Evolutionary conservation across 495 filamentous ascomycete genomes (phyloP), one percentile per base, ranked within the genome.

Genomic region (Penicillium arizonense): DNA sequence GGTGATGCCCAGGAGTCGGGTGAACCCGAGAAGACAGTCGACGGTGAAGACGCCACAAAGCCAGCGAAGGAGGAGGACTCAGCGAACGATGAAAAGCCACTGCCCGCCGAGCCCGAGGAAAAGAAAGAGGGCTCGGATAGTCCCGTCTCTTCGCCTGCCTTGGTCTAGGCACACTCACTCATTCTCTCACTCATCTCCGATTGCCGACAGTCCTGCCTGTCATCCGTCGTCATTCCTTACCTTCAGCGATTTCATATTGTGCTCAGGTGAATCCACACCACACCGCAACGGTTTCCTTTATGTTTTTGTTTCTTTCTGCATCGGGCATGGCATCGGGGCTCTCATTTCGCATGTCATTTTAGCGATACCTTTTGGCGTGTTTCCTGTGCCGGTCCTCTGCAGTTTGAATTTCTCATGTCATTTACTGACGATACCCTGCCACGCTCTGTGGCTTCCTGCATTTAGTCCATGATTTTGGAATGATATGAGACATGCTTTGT

Each of bases 361-460:
- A 35, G 23, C 53, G 62, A 57, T 56, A 56, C 46, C 59, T 55
- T 18, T 42, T 52, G 60, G 50, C 57, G 52, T 54, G 45, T 56
- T 54, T 52, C 26, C 42, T 56, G 41, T 52, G 59, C 42, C 47
- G 44, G 43, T 40, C 35, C 46, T 45, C 24, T 20, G 37, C 45
- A 32, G 49, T 49, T 36, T 51, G 45, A 10, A 48, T 35, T 37
- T 23, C 47, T 44, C 28, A 47, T 63, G 57, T 55, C 56, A 63
- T 47, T 57, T 57, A 55, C 52, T 59, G 61, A 59, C 63, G 63
- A 67, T 67, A 67, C 63, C 63, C 63, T 59, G 44, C 58, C 58
- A 57, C 53, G 36, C 12, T 35, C 7, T 42, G 47, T 41, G 47
- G 47, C 24, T 20, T 35, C 38, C 48, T 42, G 38, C 39, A 50